Evolutionary conservation across 176 grass and related monocot species (phyloP).

Genomic region (Triticum urartu): DNA sequence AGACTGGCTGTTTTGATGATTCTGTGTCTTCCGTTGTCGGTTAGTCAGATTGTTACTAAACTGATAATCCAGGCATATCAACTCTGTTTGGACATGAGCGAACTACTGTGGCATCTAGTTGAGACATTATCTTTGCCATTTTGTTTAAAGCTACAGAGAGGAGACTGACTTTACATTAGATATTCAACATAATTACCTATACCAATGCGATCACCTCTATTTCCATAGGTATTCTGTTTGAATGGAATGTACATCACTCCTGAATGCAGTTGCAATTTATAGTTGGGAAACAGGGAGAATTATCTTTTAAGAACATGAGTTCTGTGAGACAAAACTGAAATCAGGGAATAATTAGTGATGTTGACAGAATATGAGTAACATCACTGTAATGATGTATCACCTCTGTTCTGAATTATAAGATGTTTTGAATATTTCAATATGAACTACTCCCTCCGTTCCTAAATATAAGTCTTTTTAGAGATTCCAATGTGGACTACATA

Average conservation of each 20-base stretch:
- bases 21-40: background rate
- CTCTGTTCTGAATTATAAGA: background rate
- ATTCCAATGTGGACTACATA: too few relatives aligned
- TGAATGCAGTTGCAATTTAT: background rate
- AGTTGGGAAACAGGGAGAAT: constrained; percentile 4
- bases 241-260: background rate
- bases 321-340: background rate
- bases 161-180: background rate
- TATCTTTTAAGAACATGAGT: background rate
- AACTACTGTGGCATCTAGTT: background rate
- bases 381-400: background rate
- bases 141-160: background rate
- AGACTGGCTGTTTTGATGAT: background rate
- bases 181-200: background rate
- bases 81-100: background rate
- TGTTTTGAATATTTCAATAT: too few relatives aligned
- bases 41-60: background rate
- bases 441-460: too few relatives aligned
- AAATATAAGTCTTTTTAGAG: too few relatives aligned
- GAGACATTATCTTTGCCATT: constrained; percentile 4
- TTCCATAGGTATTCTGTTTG: constrained; percentile 5
- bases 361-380: background rate
- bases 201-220: background rate
- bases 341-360: background rate
- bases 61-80: background rate